Percentiles rank a stretch among this genome's conserved stretches.
Evolutionary conservation across 2,329 filamentous ascomycete species (phyloP).

Genomic region (Colletotrichum chlorophyti): DNA sequence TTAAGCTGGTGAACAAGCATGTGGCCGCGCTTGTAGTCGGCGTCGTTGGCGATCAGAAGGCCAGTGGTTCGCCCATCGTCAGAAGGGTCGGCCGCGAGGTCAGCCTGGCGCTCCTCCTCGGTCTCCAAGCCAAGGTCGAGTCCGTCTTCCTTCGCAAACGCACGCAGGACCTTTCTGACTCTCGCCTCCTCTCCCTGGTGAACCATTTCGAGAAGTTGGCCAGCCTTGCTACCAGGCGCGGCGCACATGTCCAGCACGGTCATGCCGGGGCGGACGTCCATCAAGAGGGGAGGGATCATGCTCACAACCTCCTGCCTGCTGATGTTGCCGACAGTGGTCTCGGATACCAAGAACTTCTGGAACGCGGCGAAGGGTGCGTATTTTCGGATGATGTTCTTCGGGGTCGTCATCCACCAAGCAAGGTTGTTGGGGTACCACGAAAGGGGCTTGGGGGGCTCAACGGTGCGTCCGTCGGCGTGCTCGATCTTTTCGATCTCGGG

Average conservation of each 20-base stretch:
- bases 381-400: conserved; percentile 93
- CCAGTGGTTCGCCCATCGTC: conserved; percentile 91
- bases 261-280: conserved; percentile 92
- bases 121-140: conserved; percentile 57
- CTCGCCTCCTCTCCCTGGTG: conserved; percentile 91
- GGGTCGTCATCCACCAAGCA: conserved; percentile 97
- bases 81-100: conserved; percentile 64
- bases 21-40: conserved; percentile 95
- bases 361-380: conserved; percentile 94
- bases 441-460: conserved; percentile 82
- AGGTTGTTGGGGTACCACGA: conserved; percentile 94
- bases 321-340: conserved; percentile 97
- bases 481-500: conserved; percentile 87
- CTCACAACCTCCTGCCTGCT: conserved; percentile 97
- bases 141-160: conserved; percentile 67
- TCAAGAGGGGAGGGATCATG: conserved; percentile 96
- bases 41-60: conserved; percentile 92
- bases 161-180: conserved; percentile 73
- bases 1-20: conserved; percentile 99
- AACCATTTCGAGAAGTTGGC: conserved; percentile 93
- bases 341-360: conserved; percentile 96
- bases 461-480: conserved; percentile 79
- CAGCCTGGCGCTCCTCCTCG: conserved; percentile 52
- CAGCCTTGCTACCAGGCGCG: conserved; percentile 95
- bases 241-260: conserved; percentile 95